Conservation (phyloP, 805 yeast species). For the Saccharomyces eubayanus region DNA sequence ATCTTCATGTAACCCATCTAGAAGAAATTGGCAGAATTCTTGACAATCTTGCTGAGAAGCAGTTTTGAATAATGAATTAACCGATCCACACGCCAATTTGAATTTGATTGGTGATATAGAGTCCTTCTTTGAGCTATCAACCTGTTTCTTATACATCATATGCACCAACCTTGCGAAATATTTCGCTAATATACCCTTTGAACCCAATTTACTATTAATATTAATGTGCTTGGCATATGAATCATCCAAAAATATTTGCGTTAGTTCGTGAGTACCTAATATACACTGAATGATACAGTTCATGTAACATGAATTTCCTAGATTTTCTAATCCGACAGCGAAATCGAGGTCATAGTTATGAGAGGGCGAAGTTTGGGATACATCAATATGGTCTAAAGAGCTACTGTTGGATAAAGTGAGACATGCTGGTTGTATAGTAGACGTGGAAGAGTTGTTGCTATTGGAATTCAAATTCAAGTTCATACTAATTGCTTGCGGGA, state of each 20-base stretch:
- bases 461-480: not conserved
- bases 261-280: conserved; percentile 60
- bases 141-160: conserved; percentile 41
- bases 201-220: conserved; percentile 63
- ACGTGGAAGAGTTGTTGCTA: not conserved
- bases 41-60: conserved; percentile 90
- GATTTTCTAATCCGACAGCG: conserved; percentile 66
- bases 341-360: conserved; percentile 30
- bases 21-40: conserved; percentile 77
- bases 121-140: conserved; percentile 14
- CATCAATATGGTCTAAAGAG: not conserved
- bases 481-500: not conserved
- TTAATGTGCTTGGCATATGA: conserved; percentile 64
- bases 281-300: conserved; percentile 82
- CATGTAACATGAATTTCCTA: conserved; percentile 92
- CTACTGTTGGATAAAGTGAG: conserved; percentile 3
- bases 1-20: conserved; percentile 91
- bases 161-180: conserved; percentile 57
- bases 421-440: not conserved
- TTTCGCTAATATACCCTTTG: conserved; percentile 70
- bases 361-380: not conserved
- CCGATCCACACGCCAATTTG: conserved; percentile 58
- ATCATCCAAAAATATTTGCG: conserved; percentile 56
- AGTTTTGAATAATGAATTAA: conserved; percentile 71
- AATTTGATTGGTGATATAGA: conserved; percentile 53